Evolutionary conservation across 495 filamentous ascomycete species (phyloP).

Genomic region (Neurospora sp.): DNA sequence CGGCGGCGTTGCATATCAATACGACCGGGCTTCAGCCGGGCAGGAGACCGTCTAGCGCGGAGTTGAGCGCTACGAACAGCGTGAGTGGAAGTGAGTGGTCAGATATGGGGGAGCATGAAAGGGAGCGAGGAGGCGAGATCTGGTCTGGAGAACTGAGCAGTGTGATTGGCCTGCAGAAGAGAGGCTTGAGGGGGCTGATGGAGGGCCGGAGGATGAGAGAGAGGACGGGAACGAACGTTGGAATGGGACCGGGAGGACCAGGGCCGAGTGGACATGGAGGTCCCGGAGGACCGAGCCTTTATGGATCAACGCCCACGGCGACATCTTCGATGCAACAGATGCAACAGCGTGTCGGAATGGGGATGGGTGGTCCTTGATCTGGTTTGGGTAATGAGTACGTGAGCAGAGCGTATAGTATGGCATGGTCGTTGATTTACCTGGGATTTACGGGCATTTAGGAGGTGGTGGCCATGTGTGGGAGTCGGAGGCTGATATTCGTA

Average conservation of each 20-base stretch:
- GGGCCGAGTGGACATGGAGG: not conserved
- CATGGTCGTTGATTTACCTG: not conserved
- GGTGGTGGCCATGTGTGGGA: not conserved
- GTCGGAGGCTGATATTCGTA: not conserved
- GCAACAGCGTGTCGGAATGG: not conserved
- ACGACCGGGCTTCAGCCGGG: slow-evolving; percentile 23
- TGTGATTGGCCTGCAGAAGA: slow-evolving; percentile 93
- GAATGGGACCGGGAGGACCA: not conserved
- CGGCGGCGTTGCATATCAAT: slow-evolving; percentile 28
- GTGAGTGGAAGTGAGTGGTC: slow-evolving; percentile 39
- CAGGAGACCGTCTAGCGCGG: slow-evolving; percentile 30
- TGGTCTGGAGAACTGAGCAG: slow-evolving; percentile 81
- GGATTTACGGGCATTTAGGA: not conserved
- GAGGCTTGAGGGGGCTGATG: slow-evolving; percentile 87
- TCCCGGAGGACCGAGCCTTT: not conserved
- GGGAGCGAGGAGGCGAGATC: slow-evolving; percentile 39
- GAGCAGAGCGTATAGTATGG: not conserved
- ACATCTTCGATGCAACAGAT: not conserved
- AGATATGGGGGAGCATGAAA: slow-evolving; percentile 30
- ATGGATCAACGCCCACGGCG: not conserved
- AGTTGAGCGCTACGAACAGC: slow-evolving; percentile 39
- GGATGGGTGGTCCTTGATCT: not conserved
- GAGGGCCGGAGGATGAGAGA: slow-evolving; percentile 84
- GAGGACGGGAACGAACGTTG: slow-evolving; percentile 29
- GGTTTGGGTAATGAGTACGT: not conserved